Percentiles rank a stretch among this genome's conserved stretches.
Conservation (phyloP, 257 asterid genomes). For the Primulina tabacum region DNA sequence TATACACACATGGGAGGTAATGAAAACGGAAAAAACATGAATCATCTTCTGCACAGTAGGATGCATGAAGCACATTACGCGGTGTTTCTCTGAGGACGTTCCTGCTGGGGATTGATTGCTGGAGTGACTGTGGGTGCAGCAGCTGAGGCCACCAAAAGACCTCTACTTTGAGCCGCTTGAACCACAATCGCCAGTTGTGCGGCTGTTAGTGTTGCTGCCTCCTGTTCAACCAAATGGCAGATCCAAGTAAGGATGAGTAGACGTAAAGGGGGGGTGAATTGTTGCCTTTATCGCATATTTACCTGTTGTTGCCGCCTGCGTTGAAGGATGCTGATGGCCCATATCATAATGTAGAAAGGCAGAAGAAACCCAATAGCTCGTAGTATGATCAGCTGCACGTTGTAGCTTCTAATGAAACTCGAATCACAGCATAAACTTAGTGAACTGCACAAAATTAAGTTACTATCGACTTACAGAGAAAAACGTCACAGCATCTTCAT, state of each 20-base stretch:
- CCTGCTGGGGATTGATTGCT: conserved; percentile 38
- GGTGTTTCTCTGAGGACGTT: conserved; percentile 36
- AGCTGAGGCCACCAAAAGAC: conserved; percentile 51
- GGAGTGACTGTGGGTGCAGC: conserved; percentile 45
- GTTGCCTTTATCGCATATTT: neutral
- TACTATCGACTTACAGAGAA: neutral
- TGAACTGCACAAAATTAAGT: neutral
- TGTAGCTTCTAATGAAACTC: neutral
- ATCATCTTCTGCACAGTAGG: neutral
- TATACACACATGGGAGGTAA: conserved; percentile 24
- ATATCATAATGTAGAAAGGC: conserved; percentile 94
- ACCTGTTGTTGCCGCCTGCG: conserved; percentile 92
- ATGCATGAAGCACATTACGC: neutral
- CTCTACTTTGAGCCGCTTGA: conserved; percentile 76
- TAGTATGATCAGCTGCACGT: conserved; percentile 75
- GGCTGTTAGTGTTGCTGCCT: conserved; percentile 80
- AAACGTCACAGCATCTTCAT: conserved; percentile 18
- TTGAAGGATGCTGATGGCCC: conserved; percentile 89
- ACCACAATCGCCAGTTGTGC: conserved; percentile 79
- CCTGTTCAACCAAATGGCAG: conserved; percentile 42
- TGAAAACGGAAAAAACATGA: conserved; percentile 5
- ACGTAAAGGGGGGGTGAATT: no score
- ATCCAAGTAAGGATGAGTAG: neutral
- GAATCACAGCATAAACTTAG: neutral
- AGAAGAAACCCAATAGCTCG: conserved; percentile 88